These are phyloP conservation scores for Gossypium davidsonii DNA, from an alignment of 441 rosid species.

Conservation along the genomic window DNA sequence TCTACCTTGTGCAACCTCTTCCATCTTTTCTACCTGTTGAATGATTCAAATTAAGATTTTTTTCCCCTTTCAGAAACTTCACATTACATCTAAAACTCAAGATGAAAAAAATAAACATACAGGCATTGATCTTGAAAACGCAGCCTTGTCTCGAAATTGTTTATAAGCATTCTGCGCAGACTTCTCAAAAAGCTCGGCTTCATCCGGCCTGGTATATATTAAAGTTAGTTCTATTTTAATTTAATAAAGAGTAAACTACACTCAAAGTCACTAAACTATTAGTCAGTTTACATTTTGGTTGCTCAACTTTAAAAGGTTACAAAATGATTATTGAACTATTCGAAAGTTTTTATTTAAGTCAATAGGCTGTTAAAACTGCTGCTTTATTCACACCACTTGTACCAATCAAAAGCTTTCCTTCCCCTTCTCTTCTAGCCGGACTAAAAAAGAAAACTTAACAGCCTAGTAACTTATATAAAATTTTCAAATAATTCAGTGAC, in stretches of 20 bases:
- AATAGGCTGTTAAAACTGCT: too few species aligned
- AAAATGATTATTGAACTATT: too few species aligned
- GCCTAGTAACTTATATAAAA: too few species aligned
- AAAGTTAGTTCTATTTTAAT: conserved; percentile 4
- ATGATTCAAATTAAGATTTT: neutral
- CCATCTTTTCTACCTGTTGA: conserved; percentile 81
- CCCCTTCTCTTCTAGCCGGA: too few species aligned
- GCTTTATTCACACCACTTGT: too few species aligned
- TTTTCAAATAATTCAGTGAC: too few species aligned
- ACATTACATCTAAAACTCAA: neutral
- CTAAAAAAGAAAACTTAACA: too few species aligned
- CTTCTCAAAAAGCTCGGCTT: conserved; percentile 79
- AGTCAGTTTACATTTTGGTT: too few species aligned
- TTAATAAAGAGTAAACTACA: neutral
- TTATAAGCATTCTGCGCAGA: conserved; percentile 75
- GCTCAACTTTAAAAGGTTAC: too few species aligned
- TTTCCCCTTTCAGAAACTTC: neutral
- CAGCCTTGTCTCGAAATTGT: conserved; percentile 85
- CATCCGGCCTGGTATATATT: conserved; percentile 61
- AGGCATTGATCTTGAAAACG: conserved; percentile 78
- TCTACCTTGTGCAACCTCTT: conserved; percentile 95
- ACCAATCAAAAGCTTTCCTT: too few species aligned
- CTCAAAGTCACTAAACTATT: too few species aligned
- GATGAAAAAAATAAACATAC: conserved; percentile 32
- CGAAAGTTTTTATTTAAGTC: too few species aligned